Percentiles rank a stretch among this genome's conserved stretches.
These are phyloP conservation scores for Physcia stellaris DNA, from an alignment of 495 filamentous ascomycete species.

Conservation along the genomic window DNA sequence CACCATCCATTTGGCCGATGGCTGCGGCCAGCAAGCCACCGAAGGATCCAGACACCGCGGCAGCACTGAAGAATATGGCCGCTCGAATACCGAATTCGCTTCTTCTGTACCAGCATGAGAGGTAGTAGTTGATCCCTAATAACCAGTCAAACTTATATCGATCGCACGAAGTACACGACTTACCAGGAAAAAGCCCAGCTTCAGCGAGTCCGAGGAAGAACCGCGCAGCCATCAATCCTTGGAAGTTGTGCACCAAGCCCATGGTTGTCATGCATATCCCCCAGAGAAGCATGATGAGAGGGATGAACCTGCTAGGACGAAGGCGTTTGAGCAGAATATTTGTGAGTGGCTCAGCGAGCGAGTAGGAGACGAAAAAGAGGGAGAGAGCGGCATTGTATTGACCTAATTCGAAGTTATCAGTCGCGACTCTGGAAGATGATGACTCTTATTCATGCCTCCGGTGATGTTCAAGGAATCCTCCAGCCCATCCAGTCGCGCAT, in stretches of 20 bases:
- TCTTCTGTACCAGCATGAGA: constrained; percentile 79
- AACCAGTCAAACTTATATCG: too few relatives aligned
- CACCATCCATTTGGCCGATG: constrained; percentile 60
- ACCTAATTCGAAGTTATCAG: too few relatives aligned
- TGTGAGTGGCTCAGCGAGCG: constrained; percentile 73
- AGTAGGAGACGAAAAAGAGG: constrained; percentile 89
- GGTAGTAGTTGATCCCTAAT: constrained; percentile 81
- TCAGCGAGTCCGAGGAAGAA: constrained; percentile 80
- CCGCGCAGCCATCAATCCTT: constrained; percentile 66
- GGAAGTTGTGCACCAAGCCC: constrained; percentile 68
- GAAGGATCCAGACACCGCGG: constrained; percentile 73
- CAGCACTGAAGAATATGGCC: constrained; percentile 86
- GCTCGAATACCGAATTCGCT: constrained; percentile 63
- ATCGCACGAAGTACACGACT: too few relatives aligned
- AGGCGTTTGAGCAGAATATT: constrained; percentile 74
- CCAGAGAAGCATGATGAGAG: constrained; percentile 45
- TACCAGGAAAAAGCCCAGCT: constrained; percentile 75
- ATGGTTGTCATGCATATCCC: constrained; percentile 73
- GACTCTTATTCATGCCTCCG: too few relatives aligned
- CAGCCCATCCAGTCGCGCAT: constrained; percentile 72
- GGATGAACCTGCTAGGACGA: constrained; percentile 58
- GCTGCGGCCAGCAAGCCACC: constrained; percentile 72
- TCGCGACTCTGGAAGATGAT: too few relatives aligned
- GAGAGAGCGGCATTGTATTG: constrained; percentile 70
- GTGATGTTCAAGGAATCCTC: constrained; percentile 49